phyloP scores from a whole-genome alignment of 345 rosid genomes.

The Citrus australasica region DNA sequence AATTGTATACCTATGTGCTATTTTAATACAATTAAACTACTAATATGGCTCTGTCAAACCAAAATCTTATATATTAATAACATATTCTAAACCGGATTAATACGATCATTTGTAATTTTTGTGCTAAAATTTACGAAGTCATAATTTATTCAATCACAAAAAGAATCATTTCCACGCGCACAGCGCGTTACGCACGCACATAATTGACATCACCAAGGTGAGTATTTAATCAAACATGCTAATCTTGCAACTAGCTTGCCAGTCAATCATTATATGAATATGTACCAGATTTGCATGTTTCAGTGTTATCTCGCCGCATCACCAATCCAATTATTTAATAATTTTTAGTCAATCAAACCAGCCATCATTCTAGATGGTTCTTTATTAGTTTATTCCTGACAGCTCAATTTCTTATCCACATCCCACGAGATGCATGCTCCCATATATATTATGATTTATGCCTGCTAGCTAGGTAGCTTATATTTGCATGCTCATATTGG shows the following conservation, averaged over 20 bases:
- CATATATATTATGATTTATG: background rate
- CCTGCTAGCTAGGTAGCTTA: background rate
- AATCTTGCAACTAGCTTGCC: background rate
- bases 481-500: background rate
- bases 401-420: slow-evolving; percentile 1
- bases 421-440: background rate
- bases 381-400: background rate
- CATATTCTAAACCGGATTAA: too few species aligned
- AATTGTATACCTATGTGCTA: too few species aligned
- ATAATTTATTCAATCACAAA: too few species aligned
- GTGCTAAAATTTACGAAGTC: too few species aligned
- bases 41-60: too few species aligned
- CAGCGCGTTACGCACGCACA: too few species aligned
- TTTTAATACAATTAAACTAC: too few species aligned
- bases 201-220: too few species aligned
- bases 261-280: too few species aligned
- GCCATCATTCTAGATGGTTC: background rate
- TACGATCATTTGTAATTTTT: too few species aligned
- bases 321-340: background rate
- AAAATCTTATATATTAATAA: too few species aligned
- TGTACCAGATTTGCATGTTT: background rate
- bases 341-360: background rate
- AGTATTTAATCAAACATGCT: background rate
- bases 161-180: too few species aligned
- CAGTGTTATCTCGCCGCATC: slow-evolving; percentile 17